Base-by-base conservation (phyloP, 768 basidiomycete species). In the Suillus variegatus region DNA sequence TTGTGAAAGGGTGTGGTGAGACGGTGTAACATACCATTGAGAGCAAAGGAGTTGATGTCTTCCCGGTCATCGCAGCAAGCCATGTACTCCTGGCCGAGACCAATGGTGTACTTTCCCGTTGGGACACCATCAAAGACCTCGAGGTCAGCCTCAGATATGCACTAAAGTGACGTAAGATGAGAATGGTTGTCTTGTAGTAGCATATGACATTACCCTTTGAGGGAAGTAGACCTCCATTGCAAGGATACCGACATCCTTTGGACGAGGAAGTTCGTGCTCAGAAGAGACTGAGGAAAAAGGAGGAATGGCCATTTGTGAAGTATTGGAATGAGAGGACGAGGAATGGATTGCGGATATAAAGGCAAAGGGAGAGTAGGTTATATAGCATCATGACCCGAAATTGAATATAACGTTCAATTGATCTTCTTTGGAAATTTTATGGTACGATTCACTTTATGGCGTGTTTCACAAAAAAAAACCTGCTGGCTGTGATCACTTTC, bases 21-120 rank as follows among this genome's bases (percentile, higher is more conserved):
- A 64, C 47, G 32, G 28, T 14, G 32, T 3, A 18, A 73, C 90
- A 66, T 65, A 95, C 96, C 95, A 73, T 94, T 97, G 69, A 99
- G 80, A 47, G 94, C 91, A 77, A 99, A 95, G 13, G 95, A 97
- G 87, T 97, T 97, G 84, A 99, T 97, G 82, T 99, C 97, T 78
- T 99, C 97, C 64, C 94, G 89, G 85, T 99, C 97, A 76, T 98
- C 96, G 65, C 92, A 92, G 87, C 94, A 99, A 41, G 97, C 95
- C 97, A 99, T 99, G 84, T 89, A 95, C 77, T 96, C 89, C 78
- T 97, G 94, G 64, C 96, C 97, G 46, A 99, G 89, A 75, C 97
- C 97, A 76, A 99, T 97, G 69, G 97, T 99, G 83, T 99, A 99
- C 82, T 99, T 99, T 66, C 97, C 97, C 73, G 93, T 88, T 64